These are phyloP conservation scores for Alisma plantagoaquatica DNA, from an alignment of 106 monocot species.

Conservation along the genomic window DNA sequence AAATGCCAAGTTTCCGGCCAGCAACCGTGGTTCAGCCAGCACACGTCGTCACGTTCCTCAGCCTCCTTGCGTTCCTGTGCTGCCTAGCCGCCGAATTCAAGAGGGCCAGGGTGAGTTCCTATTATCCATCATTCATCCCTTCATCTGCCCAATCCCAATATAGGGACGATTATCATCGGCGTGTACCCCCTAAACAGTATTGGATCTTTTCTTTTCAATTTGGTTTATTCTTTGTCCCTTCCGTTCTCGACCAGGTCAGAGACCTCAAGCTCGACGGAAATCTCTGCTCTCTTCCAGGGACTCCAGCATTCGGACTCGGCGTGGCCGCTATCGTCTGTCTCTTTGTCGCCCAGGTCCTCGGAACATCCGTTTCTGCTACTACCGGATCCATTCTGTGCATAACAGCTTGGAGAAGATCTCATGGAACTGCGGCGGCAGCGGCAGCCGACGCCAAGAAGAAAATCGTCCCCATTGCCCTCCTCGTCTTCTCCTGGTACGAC, in stretches of 20 bases:
- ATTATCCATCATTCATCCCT: no score
- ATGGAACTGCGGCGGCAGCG: no score
- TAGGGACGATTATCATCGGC: no score
- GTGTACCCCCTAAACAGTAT: no score
- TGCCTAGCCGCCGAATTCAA: constrained; percentile 63
- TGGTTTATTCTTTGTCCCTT: not conserved
- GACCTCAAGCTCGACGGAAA: constrained; percentile 70
- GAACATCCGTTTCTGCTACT: constrained; percentile 29
- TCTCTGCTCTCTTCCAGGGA: constrained; percentile 57
- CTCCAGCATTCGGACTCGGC: constrained; percentile 62
- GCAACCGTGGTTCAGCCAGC: no score
- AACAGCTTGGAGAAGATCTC: not conserved
- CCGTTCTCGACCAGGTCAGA: constrained; percentile 1
- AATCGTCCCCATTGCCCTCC: constrained; percentile 16
- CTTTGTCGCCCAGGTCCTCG: constrained; percentile 48
- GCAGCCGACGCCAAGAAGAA: no score
- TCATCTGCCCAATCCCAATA: not conserved
- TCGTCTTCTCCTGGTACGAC: constrained; percentile 54
- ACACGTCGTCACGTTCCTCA: constrained; percentile 22
- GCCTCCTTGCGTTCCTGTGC: constrained; percentile 44
- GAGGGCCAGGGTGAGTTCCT: constrained; percentile 35
- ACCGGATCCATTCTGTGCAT: not conserved
- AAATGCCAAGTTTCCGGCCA: constrained; percentile 2
- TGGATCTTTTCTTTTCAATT: no score
- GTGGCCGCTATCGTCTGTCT: constrained; percentile 53